Evolutionary conservation across 2,329 filamentous ascomycete species (phyloP), one percentile per base, ranked within the genome.

Genomic region (Sporothrix protearum): DNA sequence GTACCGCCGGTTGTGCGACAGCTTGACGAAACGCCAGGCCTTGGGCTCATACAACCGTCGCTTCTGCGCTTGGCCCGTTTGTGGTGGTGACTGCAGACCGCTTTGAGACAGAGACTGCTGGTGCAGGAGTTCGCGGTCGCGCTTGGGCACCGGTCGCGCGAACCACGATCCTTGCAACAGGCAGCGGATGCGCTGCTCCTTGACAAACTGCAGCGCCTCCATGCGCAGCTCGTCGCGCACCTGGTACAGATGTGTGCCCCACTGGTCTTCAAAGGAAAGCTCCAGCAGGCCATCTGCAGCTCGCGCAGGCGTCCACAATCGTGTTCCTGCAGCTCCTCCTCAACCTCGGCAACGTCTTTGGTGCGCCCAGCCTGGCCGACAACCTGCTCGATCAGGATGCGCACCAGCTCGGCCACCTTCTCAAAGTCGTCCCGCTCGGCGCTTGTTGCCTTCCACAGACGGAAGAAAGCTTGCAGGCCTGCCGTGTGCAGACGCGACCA

Each of bases 131-230:
- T 79, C 80, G 68, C 80, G 78, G 66, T 81, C 79, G 66, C 81
- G 79, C 73, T 77, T 80, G 68, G 82, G 79, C 12, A 81, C 77
- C 5, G 86, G 80, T 80, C 85, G 81, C 79, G 83, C 79, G 82
- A 98, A 99, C 96, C 96, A 99, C 10, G 92, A 90, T 7, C 96
- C 96, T 75, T 93, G 87, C 3, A 98, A 86, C 51, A 99, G 84
- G 78, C 94, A 97, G 70, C 96, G 88, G 73, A 98, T 92, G 49
- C 96, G 89, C 80, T 99, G 96, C 82, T 99, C 96, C 81, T 97
- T 97, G 81, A 98, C 92, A 78, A 99, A 99, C 77, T 97, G 93
- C 70, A 97, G 83, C 12, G 95, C 94, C 80, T 99, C 96, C 77
- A 95, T 90, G 76, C 93, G 92, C 59, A 98, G 85, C 79, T 97